Evolutionary conservation across 805 yeast species (phyloP).

Genomic region (Ascoidea rubescens): DNA sequence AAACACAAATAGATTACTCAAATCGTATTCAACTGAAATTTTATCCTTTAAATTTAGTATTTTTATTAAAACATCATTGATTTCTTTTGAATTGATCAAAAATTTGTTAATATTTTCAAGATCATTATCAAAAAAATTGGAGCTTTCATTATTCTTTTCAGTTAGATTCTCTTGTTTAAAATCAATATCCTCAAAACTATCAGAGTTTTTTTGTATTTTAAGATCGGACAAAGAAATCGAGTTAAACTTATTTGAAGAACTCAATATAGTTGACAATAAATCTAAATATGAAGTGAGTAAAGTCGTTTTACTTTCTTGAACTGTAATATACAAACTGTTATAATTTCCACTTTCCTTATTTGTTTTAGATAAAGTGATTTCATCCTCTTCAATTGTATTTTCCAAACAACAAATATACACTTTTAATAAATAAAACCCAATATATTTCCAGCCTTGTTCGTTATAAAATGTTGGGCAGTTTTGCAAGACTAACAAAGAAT

Average conservation of each 20-base stretch:
- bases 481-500: conserved; percentile 49
- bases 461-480: conserved; percentile 58
- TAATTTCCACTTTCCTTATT: neutral
- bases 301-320: conserved; percentile 8
- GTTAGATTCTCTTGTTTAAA: neutral
- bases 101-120: conserved; percentile 10
- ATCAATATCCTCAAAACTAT: neutral
- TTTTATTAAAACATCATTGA: conserved; percentile 10
- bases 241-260: conserved; percentile 2
- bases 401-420: conserved; percentile 59
- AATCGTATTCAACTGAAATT: conserved; percentile 14
- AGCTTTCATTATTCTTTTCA: conserved; percentile 1
- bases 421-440: conserved; percentile 53
- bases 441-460: conserved; percentile 58
- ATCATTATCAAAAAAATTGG: conserved; percentile 9
- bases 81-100: conserved; percentile 13
- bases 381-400: conserved; percentile 18
- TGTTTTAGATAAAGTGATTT: conserved; percentile 4
- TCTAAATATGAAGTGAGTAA: conserved; percentile 27
- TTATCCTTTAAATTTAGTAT: conserved; percentile 12
- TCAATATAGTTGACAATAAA: conserved; percentile 20
- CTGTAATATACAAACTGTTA: conserved; percentile 1
- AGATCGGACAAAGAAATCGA: neutral
- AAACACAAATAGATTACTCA: conserved; percentile 24
- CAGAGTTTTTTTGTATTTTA: neutral